These are phyloP conservation scores for Samsoniella hepiali DNA, from an alignment of 2,329 filamentous ascomycete species.

Conservation along the genomic window DNA sequence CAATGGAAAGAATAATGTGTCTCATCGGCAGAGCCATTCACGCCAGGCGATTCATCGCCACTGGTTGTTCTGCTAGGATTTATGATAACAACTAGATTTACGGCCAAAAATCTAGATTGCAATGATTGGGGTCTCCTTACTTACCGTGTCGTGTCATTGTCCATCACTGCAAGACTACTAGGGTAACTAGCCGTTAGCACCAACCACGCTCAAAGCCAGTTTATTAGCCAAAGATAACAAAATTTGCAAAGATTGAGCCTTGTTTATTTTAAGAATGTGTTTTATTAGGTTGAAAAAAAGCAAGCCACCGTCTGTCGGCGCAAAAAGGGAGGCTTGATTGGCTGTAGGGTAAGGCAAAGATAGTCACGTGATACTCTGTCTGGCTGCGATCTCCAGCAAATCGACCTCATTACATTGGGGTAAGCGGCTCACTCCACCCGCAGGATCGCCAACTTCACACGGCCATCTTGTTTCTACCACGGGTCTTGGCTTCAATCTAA, in stretches of 20 bases:
- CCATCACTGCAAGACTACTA: no score
- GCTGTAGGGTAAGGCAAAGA: conserved; percentile 1
- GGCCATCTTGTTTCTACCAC: background rate
- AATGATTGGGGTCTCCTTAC: no score
- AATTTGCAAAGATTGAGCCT: background rate
- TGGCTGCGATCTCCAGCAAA: conserved; percentile 10
- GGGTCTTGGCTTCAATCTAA: background rate
- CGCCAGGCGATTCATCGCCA: no score
- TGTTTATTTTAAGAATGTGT: background rate
- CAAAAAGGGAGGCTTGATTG: background rate
- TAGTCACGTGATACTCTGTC: conserved; percentile 8
- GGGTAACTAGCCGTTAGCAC: background rate
- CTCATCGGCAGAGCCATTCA: no score
- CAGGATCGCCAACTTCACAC: conserved; percentile 19
- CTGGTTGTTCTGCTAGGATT: no score
- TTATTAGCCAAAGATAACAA: background rate
- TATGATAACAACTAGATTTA: no score
- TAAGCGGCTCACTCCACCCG: conserved; percentile 19
- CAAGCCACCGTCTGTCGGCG: background rate
- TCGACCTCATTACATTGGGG: conserved; percentile 15
- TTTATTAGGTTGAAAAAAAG: background rate
- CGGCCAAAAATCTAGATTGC: no score
- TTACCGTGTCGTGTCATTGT: no score
- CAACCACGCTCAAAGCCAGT: background rate
- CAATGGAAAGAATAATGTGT: no score